Conservation (phyloP, 495 filamentous ascomycete species). For the Neurospora sp. region DNA sequence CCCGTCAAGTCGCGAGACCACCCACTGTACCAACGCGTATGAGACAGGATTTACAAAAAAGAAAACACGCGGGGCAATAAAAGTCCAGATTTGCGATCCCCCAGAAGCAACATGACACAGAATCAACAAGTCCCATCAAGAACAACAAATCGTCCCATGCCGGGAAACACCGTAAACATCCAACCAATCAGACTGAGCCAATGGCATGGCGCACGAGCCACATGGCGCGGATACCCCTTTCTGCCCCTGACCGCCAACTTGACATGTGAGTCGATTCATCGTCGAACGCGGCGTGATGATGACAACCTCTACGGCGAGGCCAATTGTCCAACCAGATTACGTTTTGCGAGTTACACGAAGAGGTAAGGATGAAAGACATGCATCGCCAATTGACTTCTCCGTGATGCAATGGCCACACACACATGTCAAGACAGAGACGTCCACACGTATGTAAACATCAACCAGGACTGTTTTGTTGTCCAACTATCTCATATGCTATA, state of each 20-base stretch:
- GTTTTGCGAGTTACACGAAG: neutral
- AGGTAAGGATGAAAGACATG: neutral
- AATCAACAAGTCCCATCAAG: neutral
- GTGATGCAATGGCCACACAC: neutral
- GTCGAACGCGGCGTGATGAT: neutral
- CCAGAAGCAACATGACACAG: neutral
- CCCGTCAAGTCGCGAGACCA: neutral
- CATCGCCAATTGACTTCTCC: neutral
- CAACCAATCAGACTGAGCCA: slow-evolving; percentile 12
- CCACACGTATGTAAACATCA: neutral
- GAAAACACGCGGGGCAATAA: neutral
- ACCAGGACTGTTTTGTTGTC: neutral
- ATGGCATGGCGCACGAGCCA: neutral
- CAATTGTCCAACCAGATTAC: neutral
- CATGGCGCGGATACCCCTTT: neutral
- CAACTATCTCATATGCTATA: neutral
- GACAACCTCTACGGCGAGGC: neutral
- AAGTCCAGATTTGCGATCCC: neutral
- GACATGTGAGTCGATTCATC: slow-evolving; percentile 26
- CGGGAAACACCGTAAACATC: slow-evolving; percentile 12
- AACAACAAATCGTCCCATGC: slow-evolving; percentile 14
- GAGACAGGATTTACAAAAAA: neutral
- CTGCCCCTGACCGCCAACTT: slow-evolving; percentile 19
- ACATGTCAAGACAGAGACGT: no score
- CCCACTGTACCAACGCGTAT: neutral